Conservation (phyloP, 2,329 filamentous ascomycete species). For the Phoma herbarum region DNA sequence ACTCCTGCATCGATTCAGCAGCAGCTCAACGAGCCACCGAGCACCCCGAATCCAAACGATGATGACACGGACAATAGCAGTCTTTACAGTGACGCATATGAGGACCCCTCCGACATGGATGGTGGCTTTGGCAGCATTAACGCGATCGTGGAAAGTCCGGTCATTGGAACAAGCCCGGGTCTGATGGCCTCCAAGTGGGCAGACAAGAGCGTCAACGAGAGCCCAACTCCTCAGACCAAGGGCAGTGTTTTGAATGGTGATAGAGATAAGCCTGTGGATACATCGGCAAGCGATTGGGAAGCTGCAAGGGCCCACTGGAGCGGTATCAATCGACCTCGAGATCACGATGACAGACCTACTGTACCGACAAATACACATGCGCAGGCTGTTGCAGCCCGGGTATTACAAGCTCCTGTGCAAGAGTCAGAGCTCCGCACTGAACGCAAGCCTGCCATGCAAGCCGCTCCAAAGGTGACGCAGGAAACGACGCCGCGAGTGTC, state of each 20-base stretch:
- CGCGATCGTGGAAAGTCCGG: conserved; percentile 72
- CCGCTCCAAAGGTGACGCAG: not conserved
- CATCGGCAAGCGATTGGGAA: conserved; percentile 67
- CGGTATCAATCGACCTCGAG: conserved; percentile 68
- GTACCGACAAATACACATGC: conserved; percentile 6
- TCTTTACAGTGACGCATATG: conserved; percentile 79
- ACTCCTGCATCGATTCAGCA: conserved; percentile 14
- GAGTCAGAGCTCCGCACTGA: conserved; percentile 15
- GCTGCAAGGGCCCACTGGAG: conserved; percentile 75
- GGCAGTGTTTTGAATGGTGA: conserved; percentile 11
- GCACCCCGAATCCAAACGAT: conserved; percentile 20
- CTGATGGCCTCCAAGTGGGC: conserved; percentile 39
- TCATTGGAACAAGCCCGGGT: conserved; percentile 37
- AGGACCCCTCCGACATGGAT: conserved; percentile 72
- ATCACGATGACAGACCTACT: conserved; percentile 50
- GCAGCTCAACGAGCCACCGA: conserved; percentile 12
- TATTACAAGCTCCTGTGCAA: conserved; percentile 24
- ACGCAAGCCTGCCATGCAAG: conserved; percentile 7
- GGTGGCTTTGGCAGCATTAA: conserved; percentile 77
- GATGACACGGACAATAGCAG: conserved; percentile 54
- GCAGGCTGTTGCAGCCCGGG: conserved; percentile 18
- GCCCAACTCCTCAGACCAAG: conserved; percentile 24
- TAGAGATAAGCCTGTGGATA: conserved; percentile 20
- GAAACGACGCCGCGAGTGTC: conserved; percentile 3
- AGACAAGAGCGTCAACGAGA: conserved; percentile 27